These are phyloP conservation scores for Tetrahymena thermophila DNA, from an alignment of 73 alveolate species.

Conservation along the genomic window DNA sequence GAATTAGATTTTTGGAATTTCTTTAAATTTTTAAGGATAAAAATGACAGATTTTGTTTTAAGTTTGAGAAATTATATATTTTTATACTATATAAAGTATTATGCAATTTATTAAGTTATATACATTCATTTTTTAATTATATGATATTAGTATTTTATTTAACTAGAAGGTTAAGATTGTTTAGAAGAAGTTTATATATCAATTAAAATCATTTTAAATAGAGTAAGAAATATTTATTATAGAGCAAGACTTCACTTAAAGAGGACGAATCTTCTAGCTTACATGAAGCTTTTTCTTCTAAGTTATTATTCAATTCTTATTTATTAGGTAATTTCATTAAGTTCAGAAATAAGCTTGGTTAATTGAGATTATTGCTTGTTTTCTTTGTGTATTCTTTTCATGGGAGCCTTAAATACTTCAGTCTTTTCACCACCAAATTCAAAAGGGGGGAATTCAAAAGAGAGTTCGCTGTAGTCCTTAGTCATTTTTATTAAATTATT, in stretches of 20 bases:
- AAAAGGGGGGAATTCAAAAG: neutral
- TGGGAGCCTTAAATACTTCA: neutral
- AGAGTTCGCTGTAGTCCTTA: neutral
- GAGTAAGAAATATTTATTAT: neutral
- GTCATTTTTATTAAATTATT: neutral
- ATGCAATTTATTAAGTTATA: neutral
- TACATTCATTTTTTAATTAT: neutral
- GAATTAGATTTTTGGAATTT: too few species aligned
- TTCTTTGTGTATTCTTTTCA: neutral
- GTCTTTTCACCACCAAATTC: neutral
- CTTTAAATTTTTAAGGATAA: too few species aligned
- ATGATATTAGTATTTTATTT: neutral
- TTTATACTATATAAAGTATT: neutral
- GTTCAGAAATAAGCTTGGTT: neutral
- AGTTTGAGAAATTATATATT: neutral
- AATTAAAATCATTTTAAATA: too few species aligned
- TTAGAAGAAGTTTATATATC: neutral
- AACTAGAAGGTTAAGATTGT: neutral
- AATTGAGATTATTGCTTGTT: neutral
- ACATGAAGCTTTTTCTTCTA: neutral
- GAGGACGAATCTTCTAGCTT: neutral
- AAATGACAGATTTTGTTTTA: too few species aligned
- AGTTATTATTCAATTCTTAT: neutral
- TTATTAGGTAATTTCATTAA: neutral
- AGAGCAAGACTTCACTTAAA: neutral